phyloP scores from a whole-genome alignment of 1,284 basidiomycete species.

The Ceratobasidium sp. region DNA sequence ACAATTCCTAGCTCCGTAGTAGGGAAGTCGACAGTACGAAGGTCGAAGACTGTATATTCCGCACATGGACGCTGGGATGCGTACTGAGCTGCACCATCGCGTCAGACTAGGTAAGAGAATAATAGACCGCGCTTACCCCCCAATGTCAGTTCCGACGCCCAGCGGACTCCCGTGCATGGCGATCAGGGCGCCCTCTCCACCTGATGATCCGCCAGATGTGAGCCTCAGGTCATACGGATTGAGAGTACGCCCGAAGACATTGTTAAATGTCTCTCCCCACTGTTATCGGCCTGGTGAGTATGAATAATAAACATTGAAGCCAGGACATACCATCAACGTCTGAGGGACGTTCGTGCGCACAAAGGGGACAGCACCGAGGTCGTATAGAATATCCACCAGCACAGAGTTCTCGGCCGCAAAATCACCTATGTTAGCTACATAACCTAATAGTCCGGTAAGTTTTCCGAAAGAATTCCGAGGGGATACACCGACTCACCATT shows the following conservation, averaged over 20 bases:
- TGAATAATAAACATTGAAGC: not conserved
- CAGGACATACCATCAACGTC: conserved; percentile 59
- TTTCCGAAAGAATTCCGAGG: not conserved
- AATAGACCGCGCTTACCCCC: conserved; percentile 59
- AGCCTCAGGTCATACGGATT: conserved; percentile 65
- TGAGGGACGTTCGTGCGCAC: conserved; percentile 76
- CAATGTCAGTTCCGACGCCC: conserved; percentile 73
- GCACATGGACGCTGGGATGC: conserved; percentile 70
- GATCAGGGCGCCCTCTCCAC: conserved; percentile 64
- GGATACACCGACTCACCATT: conserved; percentile 53
- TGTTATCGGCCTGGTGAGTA: not conserved
- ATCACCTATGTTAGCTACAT: conserved; percentile 68
- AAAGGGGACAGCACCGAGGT: conserved; percentile 69
- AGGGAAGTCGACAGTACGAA: conserved; percentile 73
- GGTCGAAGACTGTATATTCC: conserved; percentile 75
- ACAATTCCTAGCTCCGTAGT: conserved; percentile 66
- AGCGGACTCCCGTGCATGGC: conserved; percentile 64
- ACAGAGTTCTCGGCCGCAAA: conserved; percentile 61
- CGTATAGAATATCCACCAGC: conserved; percentile 65
- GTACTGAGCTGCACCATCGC: conserved; percentile 58
- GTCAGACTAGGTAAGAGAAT: not conserved
- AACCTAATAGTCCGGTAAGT: conserved; percentile 55
- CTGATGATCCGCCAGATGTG: conserved; percentile 64
- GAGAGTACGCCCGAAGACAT: conserved; percentile 68
- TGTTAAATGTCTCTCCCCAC: conserved; percentile 69